Evolutionary conservation across 2,329 filamentous ascomycete genomes (phyloP).

Genomic region (Reticulascus tulasneorum): DNA sequence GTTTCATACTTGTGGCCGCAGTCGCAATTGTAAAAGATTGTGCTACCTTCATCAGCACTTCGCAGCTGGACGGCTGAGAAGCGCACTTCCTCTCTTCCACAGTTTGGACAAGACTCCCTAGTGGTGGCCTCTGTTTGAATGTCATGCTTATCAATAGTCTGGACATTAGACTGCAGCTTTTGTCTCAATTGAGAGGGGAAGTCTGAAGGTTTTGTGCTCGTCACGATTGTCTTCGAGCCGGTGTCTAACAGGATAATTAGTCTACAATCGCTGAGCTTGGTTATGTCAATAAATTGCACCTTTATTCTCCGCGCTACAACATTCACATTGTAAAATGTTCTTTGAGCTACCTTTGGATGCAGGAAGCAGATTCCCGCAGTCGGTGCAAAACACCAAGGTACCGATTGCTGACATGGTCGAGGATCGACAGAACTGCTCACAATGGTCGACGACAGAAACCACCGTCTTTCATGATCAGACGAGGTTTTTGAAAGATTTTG

Average conservation of each 20-base stretch:
- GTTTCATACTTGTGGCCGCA: slow-evolving; percentile 74
- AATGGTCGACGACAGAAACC: too few species aligned
- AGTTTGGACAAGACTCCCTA: slow-evolving; percentile 71
- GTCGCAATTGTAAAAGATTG: slow-evolving; percentile 84
- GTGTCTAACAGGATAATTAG: slow-evolving; percentile 50
- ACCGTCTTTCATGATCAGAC: too few species aligned
- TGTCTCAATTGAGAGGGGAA: slow-evolving; percentile 88
- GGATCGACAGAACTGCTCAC: slow-evolving; percentile 11
- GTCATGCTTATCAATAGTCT: slow-evolving; percentile 74
- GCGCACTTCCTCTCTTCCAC: slow-evolving; percentile 75
- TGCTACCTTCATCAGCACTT: slow-evolving; percentile 91
- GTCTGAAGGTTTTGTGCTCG: slow-evolving; percentile 80
- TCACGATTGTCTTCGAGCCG: slow-evolving; percentile 71
- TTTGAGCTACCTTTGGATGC: slow-evolving; percentile 72
- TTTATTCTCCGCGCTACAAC: slow-evolving; percentile 81
- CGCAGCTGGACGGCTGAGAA: slow-evolving; percentile 83
- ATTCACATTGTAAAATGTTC: slow-evolving; percentile 74
- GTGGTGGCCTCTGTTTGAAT: slow-evolving; percentile 68
- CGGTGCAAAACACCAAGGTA: slow-evolving; percentile 86
- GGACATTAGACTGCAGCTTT: slow-evolving; percentile 78
- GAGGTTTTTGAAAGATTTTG: too few species aligned
- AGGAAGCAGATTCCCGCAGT: slow-evolving; percentile 87
- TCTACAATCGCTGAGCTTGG: neutral
- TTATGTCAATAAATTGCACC: slow-evolving; percentile 44
- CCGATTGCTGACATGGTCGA: slow-evolving; percentile 79